These are phyloP conservation scores for Cerioporus squamosus DNA, from an alignment of 1,284 basidiomycete genomes.

Conservation along the genomic window DNA sequence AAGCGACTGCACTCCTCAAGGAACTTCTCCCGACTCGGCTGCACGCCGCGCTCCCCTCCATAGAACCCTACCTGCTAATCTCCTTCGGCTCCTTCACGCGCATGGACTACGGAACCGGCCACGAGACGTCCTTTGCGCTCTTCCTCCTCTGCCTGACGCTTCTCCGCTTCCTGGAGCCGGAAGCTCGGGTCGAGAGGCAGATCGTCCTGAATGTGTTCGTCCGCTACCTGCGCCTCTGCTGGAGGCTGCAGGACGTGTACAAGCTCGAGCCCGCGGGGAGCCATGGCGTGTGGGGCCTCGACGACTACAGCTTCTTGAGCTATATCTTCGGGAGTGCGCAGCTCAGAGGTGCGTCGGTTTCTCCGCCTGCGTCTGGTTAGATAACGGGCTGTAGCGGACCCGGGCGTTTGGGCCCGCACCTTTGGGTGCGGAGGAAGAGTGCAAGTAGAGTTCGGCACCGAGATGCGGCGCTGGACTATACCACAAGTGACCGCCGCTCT, in stretches of 20 bases:
- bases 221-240: constrained; percentile 83
- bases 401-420: too few relatives aligned
- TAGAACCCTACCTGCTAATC: constrained; percentile 79
- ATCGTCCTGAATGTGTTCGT: constrained; percentile 71
- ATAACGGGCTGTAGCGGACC: too few relatives aligned
- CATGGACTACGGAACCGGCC: constrained; percentile 97
- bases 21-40: constrained; percentile 53
- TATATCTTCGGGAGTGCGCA: constrained; percentile 95
- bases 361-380: too few relatives aligned
- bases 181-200: constrained; percentile 58
- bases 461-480: too few relatives aligned
- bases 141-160: constrained; percentile 74
- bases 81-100: constrained; percentile 92
- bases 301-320: constrained; percentile 91
- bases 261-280: constrained; percentile 95
- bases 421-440: too few relatives aligned
- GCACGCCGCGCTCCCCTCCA: constrained; percentile 53
- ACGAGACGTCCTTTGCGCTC: constrained; percentile 89
- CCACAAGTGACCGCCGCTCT: too few relatives aligned
- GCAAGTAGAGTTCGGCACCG: too few relatives aligned
- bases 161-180: constrained; percentile 61
- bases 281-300: constrained; percentile 98
- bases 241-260: constrained; percentile 89
- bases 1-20: constrained; percentile 60
- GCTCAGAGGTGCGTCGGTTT: constrained; percentile 74